Evolutionary conservation across 768 basidiomycete genomes (phyloP).

Genomic region (Cystofilobasidium bisporidii): DNA sequence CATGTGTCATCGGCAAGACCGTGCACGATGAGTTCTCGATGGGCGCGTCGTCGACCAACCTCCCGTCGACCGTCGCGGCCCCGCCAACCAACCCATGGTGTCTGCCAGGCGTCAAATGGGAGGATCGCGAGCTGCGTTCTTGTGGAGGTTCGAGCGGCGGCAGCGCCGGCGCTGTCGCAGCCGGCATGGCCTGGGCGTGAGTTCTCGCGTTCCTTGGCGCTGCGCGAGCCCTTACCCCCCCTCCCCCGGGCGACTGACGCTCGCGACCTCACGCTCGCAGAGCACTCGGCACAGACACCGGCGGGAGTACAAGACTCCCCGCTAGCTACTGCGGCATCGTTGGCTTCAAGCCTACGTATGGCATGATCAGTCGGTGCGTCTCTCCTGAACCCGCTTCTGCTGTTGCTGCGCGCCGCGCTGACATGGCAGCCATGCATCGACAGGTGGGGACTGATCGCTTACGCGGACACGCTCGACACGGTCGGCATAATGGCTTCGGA

Average conservation of each 20-base stretch:
- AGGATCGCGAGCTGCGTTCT: slow-evolving; percentile 5
- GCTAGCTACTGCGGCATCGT: slow-evolving; percentile 88
- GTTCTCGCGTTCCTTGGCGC: slow-evolving; percentile 36
- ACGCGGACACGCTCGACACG: slow-evolving; percentile 89
- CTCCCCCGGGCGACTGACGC: too few species aligned
- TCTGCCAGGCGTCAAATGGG: neutral
- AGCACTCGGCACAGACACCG: slow-evolving; percentile 87
- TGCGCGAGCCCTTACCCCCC: too few species aligned
- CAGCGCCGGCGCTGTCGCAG: slow-evolving; percentile 84
- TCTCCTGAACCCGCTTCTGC: neutral
- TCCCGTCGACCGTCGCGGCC: slow-evolving; percentile 48
- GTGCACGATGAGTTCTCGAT: slow-evolving; percentile 98
- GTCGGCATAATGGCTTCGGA: slow-evolving; percentile 68
- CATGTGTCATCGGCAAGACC: slow-evolving; percentile 70
- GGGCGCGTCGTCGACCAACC: slow-evolving; percentile 75
- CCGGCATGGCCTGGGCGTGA: slow-evolving; percentile 72
- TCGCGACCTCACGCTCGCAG: slow-evolving; percentile 43
- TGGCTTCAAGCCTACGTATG: slow-evolving; percentile 91
- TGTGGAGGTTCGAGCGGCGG: slow-evolving; percentile 81
- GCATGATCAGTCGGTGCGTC: slow-evolving; percentile 67
- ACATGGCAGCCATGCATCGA: too few species aligned
- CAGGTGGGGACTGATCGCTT: slow-evolving; percentile 84
- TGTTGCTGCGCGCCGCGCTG: too few species aligned
- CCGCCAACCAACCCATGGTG: slow-evolving; percentile 20
- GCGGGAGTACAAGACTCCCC: slow-evolving; percentile 84